Base-by-base conservation (phyloP, 768 basidiomycete species). In the Suillus placidus region DNA sequence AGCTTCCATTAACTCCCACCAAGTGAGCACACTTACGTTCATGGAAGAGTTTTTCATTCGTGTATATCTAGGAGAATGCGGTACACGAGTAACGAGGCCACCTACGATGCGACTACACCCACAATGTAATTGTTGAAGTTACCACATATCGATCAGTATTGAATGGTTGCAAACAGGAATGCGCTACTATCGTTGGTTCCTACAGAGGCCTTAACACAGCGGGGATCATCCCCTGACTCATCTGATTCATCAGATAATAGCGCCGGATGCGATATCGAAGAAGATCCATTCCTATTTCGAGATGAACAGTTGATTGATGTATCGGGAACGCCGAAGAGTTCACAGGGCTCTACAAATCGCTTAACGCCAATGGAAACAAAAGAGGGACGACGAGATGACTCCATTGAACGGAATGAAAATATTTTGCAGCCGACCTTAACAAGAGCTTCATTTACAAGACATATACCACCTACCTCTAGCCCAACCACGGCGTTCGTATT, bases 401-500 rank as follows among this genome's bases (percentile, higher is more conserved):
- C 49, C 23, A 13, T 55, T 42, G 3, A 26, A 32, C 37, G 26
- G 26, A 61, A n/a, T 26, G 37, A 56, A 30, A 40, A 26, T 8
- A 20, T 26, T 23, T 38, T 38, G 16, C 51, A 32, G 38, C 40
- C 1, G 20, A 61, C 56, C 57, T 40, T 40, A 26, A 37, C 20
- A 32, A 60, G 54, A 40, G 38, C 26, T n/a, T 40, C 52, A 6
- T 63, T 61, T 63, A 42, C 62, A 12, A 32, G 43, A 51, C 6
- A 60, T 12, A 10, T 45, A 13, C 12, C 45, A 60, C 20, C 43
- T 35, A 2, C 71, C 62, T 34, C 67, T n/a, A 62, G 62, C 35
- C 69, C 66, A 20, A 65, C 58, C 43, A 7, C 34, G 1, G 45
- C 14, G 14, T 87, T 85, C 71, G 71, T 76, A 40, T 93, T 90